These are phyloP conservation scores for Carallia pectinifolia DNA, from an alignment of 345 rosid species.

Conservation along the genomic window DNA sequence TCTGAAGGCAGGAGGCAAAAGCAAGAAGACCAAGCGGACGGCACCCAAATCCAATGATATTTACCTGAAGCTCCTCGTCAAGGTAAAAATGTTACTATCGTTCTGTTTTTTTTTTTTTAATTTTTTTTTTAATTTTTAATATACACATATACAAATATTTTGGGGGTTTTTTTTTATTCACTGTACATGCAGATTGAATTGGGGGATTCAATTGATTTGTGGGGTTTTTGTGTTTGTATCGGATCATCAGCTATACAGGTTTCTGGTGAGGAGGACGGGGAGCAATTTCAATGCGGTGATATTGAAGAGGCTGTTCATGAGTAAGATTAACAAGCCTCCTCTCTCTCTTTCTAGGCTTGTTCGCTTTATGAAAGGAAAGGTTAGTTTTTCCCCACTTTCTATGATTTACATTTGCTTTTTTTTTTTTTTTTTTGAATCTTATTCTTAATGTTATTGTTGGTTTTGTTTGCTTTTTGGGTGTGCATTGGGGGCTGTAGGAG, in stretches of 20 bases:
- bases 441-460: not conserved
- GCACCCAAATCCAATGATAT: not conserved
- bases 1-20: slow-evolving; percentile 1
- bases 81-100: not conserved
- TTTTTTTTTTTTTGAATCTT: not conserved
- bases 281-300: slow-evolving; percentile 95
- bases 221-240: not conserved
- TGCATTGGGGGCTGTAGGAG: slow-evolving; percentile 38
- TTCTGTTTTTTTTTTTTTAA: no score
- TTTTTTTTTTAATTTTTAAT: no score
- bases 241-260: slow-evolving; percentile 64
- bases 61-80: not conserved
- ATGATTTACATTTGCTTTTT: not conserved
- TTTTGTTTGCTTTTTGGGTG: not conserved
- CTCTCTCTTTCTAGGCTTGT: slow-evolving; percentile 79
- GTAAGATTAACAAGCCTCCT: slow-evolving; percentile 89
- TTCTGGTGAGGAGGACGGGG: slow-evolving; percentile 82
- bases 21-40: not conserved
- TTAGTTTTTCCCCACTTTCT: slow-evolving; percentile 15
- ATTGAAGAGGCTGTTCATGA: slow-evolving; percentile 91
- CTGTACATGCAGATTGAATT: not conserved
- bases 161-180: not conserved
- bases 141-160: no score
- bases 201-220: not conserved
- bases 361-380: slow-evolving; percentile 70